Conservation (phyloP, 2,329 filamentous ascomycete genomes). For the Aspergillus versicolor region DNA sequence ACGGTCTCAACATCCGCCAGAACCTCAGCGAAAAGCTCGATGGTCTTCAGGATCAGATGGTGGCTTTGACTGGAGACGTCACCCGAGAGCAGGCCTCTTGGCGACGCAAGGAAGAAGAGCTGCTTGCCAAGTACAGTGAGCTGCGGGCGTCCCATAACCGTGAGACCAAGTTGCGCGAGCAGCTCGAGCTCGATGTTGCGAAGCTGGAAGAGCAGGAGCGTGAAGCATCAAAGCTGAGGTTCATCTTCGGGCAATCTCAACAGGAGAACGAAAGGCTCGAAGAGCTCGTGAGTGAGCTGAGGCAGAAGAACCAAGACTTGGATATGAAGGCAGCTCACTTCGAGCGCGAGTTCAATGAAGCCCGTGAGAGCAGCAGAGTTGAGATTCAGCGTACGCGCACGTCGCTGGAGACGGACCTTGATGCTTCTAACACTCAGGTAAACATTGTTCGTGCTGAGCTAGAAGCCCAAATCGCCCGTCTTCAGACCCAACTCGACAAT, state of each 20-base stretch:
- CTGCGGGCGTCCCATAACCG: conserved; percentile 62
- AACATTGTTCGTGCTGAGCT: conserved; percentile 79
- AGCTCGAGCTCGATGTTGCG: conserved; percentile 60
- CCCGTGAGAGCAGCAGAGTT: conserved; percentile 72
- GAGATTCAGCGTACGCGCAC: conserved; percentile 80
- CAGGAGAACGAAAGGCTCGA: conserved; percentile 64
- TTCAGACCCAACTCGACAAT: conserved; percentile 74
- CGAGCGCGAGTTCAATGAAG: conserved; percentile 81
- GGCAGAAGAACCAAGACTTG: conserved; percentile 64
- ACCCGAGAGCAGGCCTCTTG: conserved; percentile 78
- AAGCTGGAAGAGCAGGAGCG: conserved; percentile 70
- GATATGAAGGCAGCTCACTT: conserved; percentile 67
- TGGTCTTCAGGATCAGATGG: conserved; percentile 84
- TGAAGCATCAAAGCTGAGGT: conserved; percentile 73
- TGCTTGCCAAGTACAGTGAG: conserved; percentile 54
- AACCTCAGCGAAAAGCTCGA: conserved; percentile 82
- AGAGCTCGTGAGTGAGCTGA: conserved; percentile 50
- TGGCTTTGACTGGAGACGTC: conserved; percentile 72
- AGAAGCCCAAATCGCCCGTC: conserved; percentile 72
- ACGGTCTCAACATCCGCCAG: conserved; percentile 81
- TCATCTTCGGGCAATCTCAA: conserved; percentile 68
- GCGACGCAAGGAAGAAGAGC: conserved; percentile 65
- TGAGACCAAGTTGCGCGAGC: conserved; percentile 63
- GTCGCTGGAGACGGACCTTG: conserved; percentile 77
- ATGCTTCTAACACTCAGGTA: conserved; percentile 80